Evolutionary conservation across 1,284 basidiomycete species (phyloP), one percentile per base, ranked within the genome.

Genomic region (Leccinum griseonigrum): DNA sequence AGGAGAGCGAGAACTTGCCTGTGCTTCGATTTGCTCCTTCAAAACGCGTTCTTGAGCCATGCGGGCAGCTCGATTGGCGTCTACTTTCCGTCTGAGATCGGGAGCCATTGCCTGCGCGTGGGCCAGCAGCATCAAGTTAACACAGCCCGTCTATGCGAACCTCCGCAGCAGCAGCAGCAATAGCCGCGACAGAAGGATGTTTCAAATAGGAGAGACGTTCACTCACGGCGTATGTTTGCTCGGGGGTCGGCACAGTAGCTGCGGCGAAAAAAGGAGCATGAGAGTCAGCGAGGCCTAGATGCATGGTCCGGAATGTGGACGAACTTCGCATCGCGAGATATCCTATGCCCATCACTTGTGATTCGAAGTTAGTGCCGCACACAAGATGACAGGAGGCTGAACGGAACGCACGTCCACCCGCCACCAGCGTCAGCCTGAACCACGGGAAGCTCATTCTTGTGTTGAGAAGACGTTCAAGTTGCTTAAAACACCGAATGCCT

Each of bases 301-400:
- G 28, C 22, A 26, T 26, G 26, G 11, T 13, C 29, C 43, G 54
- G 18, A 61, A 57, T 51, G 38, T 38, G 58, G 61, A 74, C 84
- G 72, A 67, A 89, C 88, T 79, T 74, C 79, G 83, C 88, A 90
- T 88, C 61, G 86, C 71, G 43, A 77, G 64, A 71, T 87, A 90
- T 34, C 88, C 88, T 60, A 83, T 65, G 22, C 82, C 81, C 72
- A 85, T 81, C 61, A 90, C 87, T 90, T 67, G 48, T 26, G 26
- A 34, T n/a, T 53, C 31, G 28, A 16, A 26, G 38, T 73, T 26
- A 71, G 62, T 46, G 22, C 46, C 46, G 26, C 46, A 11, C 28
- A 58, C 5, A 43, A 34, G 54, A 28, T 13, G 55, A 53, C 50
- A 57, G 6, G 18, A 56, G 43, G 26, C 14, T 51, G 36, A 54